Evolutionary conservation across 371 early-diverging fungal genomes (phyloP), one percentile per base, ranked within the genome.

Genomic region (Apophysomyces variabilis): DNA sequence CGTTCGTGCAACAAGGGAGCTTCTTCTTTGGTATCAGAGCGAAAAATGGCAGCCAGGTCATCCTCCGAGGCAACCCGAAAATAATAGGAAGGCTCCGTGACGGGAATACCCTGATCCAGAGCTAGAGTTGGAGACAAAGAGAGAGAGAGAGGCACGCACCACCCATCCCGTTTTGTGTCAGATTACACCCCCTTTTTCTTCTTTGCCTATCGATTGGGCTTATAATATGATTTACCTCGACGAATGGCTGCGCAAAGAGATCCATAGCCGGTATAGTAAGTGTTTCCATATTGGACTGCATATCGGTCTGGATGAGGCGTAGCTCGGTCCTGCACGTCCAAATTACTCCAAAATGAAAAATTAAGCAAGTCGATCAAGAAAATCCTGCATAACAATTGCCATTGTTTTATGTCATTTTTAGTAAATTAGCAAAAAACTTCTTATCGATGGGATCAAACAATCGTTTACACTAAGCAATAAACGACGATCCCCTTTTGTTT

Each of bases 331-430:
- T 70, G 76, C 12, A 68, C 71, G 38, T 85, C 87, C 21, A 82
- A 59, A 60, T 90, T 88, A 41, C 89, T 83, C 93, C 93, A 96
- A 68, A 96, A 96, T n/a, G 94, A 95, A 73, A 95, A 96, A 75
- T 96, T 96, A 21, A 95, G 79, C 11, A 89, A 71, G 69, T 96
- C 96, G 0, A 94, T 86, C 16, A 95, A 63, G 60, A 96, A 95
- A 36, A 95, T 94, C 93, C 32, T 26, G 32, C 32, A 26, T 26
- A 26, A 26, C 32, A 26, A 26, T 92, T 85, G 59, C 41, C 36
- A 66, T 79, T 73, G 37, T 81, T 79, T 16, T 66, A 67, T 21
- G 77, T 78, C 1, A 86, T 88, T 26, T 56, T 83, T 84, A 66
- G 86, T 68, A 8, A 76, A 65, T 62, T 87, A 85, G 37, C 70